Evolutionary conservation across 2,329 filamentous ascomycete species (phyloP).

Genomic region (Westerdykella aurantiaca): DNA sequence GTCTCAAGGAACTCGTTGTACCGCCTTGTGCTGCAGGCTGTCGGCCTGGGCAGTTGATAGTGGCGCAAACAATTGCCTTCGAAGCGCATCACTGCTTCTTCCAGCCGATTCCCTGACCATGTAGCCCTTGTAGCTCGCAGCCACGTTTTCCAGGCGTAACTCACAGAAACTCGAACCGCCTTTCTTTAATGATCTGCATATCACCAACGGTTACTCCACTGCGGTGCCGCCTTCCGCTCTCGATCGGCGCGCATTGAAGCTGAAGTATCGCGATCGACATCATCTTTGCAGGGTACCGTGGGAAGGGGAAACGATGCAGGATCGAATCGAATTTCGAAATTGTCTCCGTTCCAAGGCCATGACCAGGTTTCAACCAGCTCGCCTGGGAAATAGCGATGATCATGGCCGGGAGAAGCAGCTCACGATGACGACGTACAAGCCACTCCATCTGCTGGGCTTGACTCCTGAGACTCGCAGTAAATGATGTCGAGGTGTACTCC

Average conservation of each 20-base stretch:
- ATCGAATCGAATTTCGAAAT: slow-evolving; percentile 14
- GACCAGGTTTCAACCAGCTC: slow-evolving; percentile 5
- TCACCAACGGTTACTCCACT: slow-evolving; percentile 15
- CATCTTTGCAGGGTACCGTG: slow-evolving; percentile 9
- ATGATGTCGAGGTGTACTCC: not conserved
- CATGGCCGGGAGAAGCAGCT: slow-evolving; percentile 8
- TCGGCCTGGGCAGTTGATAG: slow-evolving; percentile 7
- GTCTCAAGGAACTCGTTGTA: not conserved
- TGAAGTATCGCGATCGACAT: slow-evolving; percentile 29
- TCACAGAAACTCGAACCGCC: not conserved
- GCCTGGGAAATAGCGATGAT: slow-evolving; percentile 17
- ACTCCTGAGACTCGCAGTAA: too few relatives aligned
- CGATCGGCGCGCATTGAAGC: slow-evolving; percentile 15
- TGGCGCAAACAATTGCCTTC: slow-evolving; percentile 8
- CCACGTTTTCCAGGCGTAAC: slow-evolving; percentile 3
- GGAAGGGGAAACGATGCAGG: slow-evolving; percentile 7
- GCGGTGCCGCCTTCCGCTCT: slow-evolving; percentile 10
- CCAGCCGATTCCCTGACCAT: slow-evolving; percentile 20
- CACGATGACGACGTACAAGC: slow-evolving; percentile 22
- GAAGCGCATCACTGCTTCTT: slow-evolving; percentile 18
- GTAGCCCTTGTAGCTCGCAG: slow-evolving; percentile 7
- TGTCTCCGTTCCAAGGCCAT: slow-evolving; percentile 4
- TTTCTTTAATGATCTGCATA: slow-evolving; percentile 17
- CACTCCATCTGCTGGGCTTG: slow-evolving; percentile 3
- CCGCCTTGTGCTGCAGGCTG: not conserved